Conservation (phyloP, 1,284 basidiomycete genomes). For the Irpex rosettiformis region DNA sequence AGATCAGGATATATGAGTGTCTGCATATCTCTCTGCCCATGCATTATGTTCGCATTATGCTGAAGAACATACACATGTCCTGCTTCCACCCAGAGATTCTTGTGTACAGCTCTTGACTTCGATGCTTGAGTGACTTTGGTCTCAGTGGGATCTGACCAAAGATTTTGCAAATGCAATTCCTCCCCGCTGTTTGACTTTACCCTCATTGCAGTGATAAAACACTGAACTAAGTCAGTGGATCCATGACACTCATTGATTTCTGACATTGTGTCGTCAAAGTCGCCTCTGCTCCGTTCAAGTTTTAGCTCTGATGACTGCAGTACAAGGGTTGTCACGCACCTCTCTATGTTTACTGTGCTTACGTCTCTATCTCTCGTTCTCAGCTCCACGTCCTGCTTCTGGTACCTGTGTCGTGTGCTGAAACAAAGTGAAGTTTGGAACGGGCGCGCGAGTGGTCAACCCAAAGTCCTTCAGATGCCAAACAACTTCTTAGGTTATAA, state of each 20-base stretch:
- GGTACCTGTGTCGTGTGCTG: too few species aligned
- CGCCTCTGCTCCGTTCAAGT: too few species aligned
- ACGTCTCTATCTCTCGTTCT: too few species aligned
- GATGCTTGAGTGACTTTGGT: not conserved
- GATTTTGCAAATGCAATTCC: not conserved
- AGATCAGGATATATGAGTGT: not conserved
- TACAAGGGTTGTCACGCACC: too few species aligned
- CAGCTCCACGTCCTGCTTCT: too few species aligned
- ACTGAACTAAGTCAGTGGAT: not conserved
- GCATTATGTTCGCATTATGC: not conserved
- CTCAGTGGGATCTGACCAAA: not conserved
- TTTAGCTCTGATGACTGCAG: too few species aligned
- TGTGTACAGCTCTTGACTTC: not conserved
- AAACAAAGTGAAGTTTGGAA: too few species aligned
- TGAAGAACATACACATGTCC: not conserved
- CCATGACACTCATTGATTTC: not conserved
- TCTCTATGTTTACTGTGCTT: too few species aligned
- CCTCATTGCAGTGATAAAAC: not conserved
- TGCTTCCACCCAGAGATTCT: not conserved
- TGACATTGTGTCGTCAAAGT: too few species aligned
- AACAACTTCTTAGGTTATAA: too few species aligned
- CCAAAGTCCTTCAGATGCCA: too few species aligned
- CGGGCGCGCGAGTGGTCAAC: too few species aligned
- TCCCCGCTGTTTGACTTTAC: not conserved
- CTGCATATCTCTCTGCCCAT: not conserved